A percentile compares a stretch with the other conserved stretches of the same genome.
These are phyloP conservation scores for Lepiota brunneoincarnata DNA, from an alignment of 768 basidiomycete species.

Conservation along the genomic window DNA sequence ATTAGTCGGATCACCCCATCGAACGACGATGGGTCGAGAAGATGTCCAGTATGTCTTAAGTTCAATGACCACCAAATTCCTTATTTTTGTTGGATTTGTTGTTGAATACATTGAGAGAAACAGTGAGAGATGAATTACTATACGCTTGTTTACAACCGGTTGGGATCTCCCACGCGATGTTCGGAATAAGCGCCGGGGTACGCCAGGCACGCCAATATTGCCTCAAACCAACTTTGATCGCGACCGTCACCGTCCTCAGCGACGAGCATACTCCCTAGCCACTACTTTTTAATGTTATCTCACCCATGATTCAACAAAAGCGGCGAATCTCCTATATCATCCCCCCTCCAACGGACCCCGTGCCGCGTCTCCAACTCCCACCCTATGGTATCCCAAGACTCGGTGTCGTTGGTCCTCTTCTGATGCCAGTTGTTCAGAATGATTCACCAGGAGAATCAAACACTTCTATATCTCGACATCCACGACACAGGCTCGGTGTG, in stretches of 20 bases:
- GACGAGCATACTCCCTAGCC: neutral
- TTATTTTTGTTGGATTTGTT: no score
- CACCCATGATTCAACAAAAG: constrained; percentile 38
- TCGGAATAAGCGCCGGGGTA: neutral
- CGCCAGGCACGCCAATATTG: neutral
- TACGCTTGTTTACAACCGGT: no score
- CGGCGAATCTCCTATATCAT: constrained; percentile 87
- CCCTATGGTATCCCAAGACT: constrained; percentile 58
- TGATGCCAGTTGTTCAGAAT: constrained; percentile 39
- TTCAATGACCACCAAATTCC: no score
- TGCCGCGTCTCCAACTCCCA: constrained; percentile 71
- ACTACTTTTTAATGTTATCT: neutral
- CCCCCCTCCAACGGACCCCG: constrained; percentile 61
- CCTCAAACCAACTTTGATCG: neutral
- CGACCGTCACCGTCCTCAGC: neutral
- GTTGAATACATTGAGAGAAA: no score
- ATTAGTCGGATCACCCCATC: no score
- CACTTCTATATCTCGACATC: constrained; percentile 40
- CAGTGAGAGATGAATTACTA: no score
- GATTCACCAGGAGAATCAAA: constrained; percentile 21
- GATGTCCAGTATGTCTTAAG: no score
- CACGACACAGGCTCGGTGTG: constrained; percentile 85
- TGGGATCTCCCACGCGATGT: neutral
- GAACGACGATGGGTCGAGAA: no score
- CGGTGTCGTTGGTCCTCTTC: constrained; percentile 68